These are phyloP conservation scores for Jamesozyma hellenica DNA, from an alignment of 805 yeast genomes.

Conservation along the genomic window DNA sequence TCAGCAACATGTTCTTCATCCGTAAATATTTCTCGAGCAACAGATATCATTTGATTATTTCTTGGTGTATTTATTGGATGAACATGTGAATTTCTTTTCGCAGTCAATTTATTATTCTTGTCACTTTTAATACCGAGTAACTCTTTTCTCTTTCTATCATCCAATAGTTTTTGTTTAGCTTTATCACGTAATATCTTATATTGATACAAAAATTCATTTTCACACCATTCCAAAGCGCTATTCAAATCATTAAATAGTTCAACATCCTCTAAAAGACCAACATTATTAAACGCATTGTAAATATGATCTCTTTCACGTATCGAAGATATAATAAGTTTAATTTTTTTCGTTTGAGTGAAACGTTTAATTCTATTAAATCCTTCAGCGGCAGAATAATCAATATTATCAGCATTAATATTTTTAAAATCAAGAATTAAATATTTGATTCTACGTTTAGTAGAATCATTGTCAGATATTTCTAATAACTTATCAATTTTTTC, in stretches of 20 bases:
- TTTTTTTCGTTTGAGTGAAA: slow-evolving; percentile 55
- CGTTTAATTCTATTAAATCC: slow-evolving; percentile 83
- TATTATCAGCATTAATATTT: slow-evolving; percentile 54
- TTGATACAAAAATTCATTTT: slow-evolving; percentile 62
- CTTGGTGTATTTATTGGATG: slow-evolving; percentile 33
- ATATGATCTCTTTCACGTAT: slow-evolving; percentile 58
- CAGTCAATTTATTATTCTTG: not conserved
- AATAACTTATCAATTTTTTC: slow-evolving; percentile 55
- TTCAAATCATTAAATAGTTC: slow-evolving; percentile 69
- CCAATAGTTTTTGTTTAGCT: slow-evolving; percentile 9
- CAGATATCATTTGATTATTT: slow-evolving; percentile 32
- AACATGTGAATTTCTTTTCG: slow-evolving; percentile 6
- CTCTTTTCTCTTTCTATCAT: not conserved
- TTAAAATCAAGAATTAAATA: slow-evolving; percentile 79
- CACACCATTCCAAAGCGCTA: slow-evolving; percentile 93
- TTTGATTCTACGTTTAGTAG: slow-evolving; percentile 49
- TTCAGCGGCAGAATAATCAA: slow-evolving; percentile 94
- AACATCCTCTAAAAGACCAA: slow-evolving; percentile 60
- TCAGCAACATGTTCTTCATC: slow-evolving; percentile 23
- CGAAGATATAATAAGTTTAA: slow-evolving; percentile 70
- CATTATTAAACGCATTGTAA: slow-evolving; percentile 65
- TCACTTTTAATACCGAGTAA: not conserved
- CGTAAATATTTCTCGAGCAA: slow-evolving; percentile 29
- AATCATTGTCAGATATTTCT: slow-evolving; percentile 37
- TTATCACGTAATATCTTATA: slow-evolving; percentile 30